A percentile compares a stretch with the other conserved stretches of the same genome.
Evolutionary conservation across 805 yeast species (phyloP).

Genomic region (Barnettozyma sp.): DNA sequence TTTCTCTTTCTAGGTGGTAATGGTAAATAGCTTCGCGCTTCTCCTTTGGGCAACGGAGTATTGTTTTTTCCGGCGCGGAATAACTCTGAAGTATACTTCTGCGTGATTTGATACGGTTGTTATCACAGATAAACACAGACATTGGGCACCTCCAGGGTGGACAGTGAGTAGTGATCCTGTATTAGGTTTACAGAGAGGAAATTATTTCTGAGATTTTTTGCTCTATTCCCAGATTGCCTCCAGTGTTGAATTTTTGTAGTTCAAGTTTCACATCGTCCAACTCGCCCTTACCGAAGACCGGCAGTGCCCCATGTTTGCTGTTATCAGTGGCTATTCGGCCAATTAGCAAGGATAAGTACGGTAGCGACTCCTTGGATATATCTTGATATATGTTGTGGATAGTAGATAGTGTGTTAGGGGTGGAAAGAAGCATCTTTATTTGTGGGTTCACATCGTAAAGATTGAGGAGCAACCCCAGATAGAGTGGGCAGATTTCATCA

Average conservation of each 20-base stretch:
- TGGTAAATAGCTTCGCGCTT: too few species aligned
- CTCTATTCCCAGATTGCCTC: constrained; percentile 10
- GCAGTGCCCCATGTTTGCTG: neutral
- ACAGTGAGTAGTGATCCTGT: too few species aligned
- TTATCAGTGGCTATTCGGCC: constrained; percentile 11
- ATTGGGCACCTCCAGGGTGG: too few species aligned
- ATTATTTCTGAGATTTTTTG: constrained; percentile 15
- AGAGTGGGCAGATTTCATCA: constrained; percentile 15
- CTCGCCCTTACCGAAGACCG: constrained; percentile 15
- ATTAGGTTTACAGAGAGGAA: constrained; percentile 3
- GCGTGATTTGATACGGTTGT: too few species aligned
- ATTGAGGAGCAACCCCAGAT: constrained; percentile 20
- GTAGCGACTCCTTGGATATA: constrained; percentile 4
- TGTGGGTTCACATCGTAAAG: constrained; percentile 12
- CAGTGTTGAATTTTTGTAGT: constrained; percentile 16
- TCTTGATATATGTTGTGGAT: constrained; percentile 11
- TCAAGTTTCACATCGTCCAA: constrained; percentile 11
- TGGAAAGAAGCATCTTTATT: neutral
- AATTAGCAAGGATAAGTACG: constrained; percentile 17
- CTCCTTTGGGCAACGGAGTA: too few species aligned
- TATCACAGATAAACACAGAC: too few species aligned
- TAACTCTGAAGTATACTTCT: too few species aligned
- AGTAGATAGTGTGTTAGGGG: neutral
- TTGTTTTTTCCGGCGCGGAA: too few species aligned
- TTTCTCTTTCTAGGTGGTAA: too few species aligned